Evolutionary conservation across 2,329 filamentous ascomycete genomes (phyloP).

Genomic region (Cladosporium velox): DNA sequence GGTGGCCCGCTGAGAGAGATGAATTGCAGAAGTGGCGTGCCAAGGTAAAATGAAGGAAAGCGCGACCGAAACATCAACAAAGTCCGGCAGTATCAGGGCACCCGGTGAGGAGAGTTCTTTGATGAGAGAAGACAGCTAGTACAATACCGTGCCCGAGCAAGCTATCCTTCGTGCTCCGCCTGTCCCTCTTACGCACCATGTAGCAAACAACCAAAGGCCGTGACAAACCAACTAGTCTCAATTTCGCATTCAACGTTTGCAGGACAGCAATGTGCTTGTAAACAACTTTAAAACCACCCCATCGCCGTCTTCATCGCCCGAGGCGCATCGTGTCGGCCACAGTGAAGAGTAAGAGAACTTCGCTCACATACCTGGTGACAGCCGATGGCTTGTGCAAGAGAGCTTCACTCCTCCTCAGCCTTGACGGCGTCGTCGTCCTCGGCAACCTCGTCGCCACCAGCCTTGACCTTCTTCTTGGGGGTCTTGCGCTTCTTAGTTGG

Average conservation of each 20-base stretch:
- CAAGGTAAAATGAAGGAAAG: neutral
- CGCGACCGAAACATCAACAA: neutral
- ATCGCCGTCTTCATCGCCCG: neutral
- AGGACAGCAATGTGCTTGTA: neutral
- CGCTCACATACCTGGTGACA: neutral
- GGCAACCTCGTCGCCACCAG: conserved; percentile 5
- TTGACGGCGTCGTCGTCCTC: conserved; percentile 14
- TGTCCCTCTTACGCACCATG: neutral
- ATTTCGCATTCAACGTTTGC: neutral
- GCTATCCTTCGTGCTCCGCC: neutral
- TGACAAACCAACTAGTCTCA: neutral
- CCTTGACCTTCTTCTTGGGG: conserved; percentile 8
- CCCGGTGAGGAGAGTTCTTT: neutral
- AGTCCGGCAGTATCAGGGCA: neutral
- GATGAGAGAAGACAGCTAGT: neutral
- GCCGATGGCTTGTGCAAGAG: neutral
- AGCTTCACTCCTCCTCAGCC: neutral
- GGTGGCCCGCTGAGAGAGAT: neutral
- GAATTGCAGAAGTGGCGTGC: neutral
- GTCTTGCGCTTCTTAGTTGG: conserved; percentile 27
- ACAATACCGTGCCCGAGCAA: neutral
- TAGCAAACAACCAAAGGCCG: neutral
- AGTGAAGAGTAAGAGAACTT: neutral
- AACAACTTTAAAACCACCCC: neutral
- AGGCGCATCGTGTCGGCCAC: neutral